These are phyloP conservation scores for Colletotrichum sp. DNA, from an alignment of 2,329 filamentous ascomycete genomes.

Conservation along the genomic window DNA sequence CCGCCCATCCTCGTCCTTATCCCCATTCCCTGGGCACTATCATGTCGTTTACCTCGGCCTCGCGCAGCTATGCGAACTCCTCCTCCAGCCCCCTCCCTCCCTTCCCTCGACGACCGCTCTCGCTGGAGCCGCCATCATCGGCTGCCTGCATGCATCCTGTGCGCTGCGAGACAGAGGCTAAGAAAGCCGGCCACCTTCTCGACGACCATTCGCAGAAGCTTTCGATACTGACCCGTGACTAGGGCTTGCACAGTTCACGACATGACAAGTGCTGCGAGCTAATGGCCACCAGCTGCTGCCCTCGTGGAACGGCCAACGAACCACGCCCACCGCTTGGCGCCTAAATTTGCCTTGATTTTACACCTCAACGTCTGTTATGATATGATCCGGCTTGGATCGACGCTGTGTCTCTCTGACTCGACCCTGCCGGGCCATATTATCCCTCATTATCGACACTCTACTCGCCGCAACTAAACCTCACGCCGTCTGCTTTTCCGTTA, in stretches of 20 bases:
- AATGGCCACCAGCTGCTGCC: neutral
- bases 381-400: conserved; percentile 1
- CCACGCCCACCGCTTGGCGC: neutral
- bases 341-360: neutral
- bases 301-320: conserved; percentile 2
- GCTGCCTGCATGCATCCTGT: conserved; percentile 1
- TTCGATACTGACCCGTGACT: neutral
- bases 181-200: neutral
- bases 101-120: neutral
- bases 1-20: neutral
- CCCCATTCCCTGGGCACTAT: neutral
- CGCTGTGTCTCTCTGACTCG: neutral
- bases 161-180: neutral
- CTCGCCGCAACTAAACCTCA: neutral
- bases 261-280: conserved; percentile 16
- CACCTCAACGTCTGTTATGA: neutral
- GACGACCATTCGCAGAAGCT: neutral
- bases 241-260: conserved; percentile 7
- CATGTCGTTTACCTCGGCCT: neutral
- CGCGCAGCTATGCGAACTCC: neutral
- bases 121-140: neutral
- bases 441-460: neutral
- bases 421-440: neutral
- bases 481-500: conserved; percentile 3
- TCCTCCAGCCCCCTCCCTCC: neutral